A percentile compares a stretch with the other conserved stretches of the same genome.
phyloP scores from a whole-genome alignment of 371 early-diverging fungal genomes.

The Mucor indicus region DNA sequence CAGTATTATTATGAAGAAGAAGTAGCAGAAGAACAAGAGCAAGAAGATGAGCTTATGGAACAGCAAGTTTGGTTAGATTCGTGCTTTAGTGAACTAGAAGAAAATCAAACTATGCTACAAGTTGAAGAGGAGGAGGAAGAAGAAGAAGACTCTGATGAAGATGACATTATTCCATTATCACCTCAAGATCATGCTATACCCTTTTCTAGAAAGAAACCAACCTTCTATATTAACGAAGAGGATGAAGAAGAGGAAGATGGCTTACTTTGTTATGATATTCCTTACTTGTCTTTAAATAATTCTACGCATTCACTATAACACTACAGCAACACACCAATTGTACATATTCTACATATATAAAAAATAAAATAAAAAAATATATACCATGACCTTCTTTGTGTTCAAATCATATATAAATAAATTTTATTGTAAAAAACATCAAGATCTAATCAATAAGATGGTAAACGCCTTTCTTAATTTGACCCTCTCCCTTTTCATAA shows the following conservation, averaged over 20 bases:
- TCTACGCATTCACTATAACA: too few species aligned
- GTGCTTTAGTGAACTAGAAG: slow-evolving; percentile 15
- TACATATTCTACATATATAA: too few species aligned
- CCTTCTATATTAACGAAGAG: slow-evolving; percentile 13
- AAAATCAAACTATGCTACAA: neutral
- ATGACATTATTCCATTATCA: slow-evolving; percentile 16
- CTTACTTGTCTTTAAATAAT: slow-evolving; percentile 11
- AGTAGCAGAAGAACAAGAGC: slow-evolving; percentile 5
- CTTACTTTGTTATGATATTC: slow-evolving; percentile 13
- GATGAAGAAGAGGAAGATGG: slow-evolving; percentile 16
- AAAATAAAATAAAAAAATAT: neutral
- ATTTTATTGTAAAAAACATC: neutral
- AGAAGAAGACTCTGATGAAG: slow-evolving; percentile 17
- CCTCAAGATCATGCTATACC: slow-evolving; percentile 7
- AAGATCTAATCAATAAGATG: slow-evolving; percentile 52
- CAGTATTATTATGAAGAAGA: slow-evolving; percentile 1
- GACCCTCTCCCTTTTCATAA: slow-evolving; percentile 57
- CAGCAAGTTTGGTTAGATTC: slow-evolving; percentile 17
- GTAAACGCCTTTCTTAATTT: slow-evolving; percentile 59
- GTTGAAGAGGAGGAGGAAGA: neutral
- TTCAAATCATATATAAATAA: neutral
- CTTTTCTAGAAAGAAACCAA: slow-evolving; percentile 1
- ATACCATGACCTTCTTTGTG: too few species aligned
- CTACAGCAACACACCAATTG: neutral
- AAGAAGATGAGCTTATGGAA: slow-evolving; percentile 1